Percentiles rank a stretch among this genome's conserved stretches.
Conservation (phyloP, 78 protist genomes). For the Polysphondylium violaceum region DNA sequence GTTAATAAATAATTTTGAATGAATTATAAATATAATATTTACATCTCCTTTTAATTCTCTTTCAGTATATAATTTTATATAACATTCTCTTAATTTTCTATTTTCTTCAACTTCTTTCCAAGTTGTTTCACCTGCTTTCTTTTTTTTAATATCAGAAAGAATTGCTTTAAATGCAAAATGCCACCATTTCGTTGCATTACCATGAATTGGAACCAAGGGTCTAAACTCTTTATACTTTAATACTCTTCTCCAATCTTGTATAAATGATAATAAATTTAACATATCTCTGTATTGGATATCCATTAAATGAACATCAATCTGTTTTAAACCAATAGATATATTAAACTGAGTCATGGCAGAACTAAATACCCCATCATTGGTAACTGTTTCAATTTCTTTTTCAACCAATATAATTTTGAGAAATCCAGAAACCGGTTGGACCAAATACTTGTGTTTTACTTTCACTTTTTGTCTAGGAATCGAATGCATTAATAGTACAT, state of each 20-base stretch:
- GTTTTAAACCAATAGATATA: slow-evolving; percentile 21
- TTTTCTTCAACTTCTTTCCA: slow-evolving; percentile 54
- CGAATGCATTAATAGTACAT: slow-evolving; percentile 54
- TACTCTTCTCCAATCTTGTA: slow-evolving; percentile 64
- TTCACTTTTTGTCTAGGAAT: slow-evolving; percentile 59
- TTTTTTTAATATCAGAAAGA: slow-evolving; percentile 29
- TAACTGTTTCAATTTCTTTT: slow-evolving; percentile 27
- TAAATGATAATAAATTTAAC: slow-evolving; percentile 27
- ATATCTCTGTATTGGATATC: slow-evolving; percentile 71
- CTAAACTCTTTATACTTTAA: slow-evolving; percentile 18
- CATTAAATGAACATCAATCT: slow-evolving; percentile 33
- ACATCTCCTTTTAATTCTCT: slow-evolving; percentile 8
- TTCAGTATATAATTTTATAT: slow-evolving; percentile 38
- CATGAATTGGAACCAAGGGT: slow-evolving; percentile 16
- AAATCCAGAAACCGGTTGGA: slow-evolving; percentile 45
- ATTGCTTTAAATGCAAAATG: slow-evolving; percentile 60
- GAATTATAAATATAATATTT: no score
- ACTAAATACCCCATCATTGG: slow-evolving; percentile 44
- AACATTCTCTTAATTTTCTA: slow-evolving; percentile 30
- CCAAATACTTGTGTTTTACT: slow-evolving; percentile 42
- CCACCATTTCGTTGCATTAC: slow-evolving; percentile 66
- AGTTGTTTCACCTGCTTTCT: slow-evolving; percentile 21
- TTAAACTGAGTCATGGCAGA: not conserved
- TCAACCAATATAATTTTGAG: slow-evolving; percentile 39
- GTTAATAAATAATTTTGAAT: no score